A percentile compares a stretch with the other conserved stretches of the same genome.
Conservation (phyloP, 208 protist genomes). For the Vickermania ingenoplastis region DNA sequence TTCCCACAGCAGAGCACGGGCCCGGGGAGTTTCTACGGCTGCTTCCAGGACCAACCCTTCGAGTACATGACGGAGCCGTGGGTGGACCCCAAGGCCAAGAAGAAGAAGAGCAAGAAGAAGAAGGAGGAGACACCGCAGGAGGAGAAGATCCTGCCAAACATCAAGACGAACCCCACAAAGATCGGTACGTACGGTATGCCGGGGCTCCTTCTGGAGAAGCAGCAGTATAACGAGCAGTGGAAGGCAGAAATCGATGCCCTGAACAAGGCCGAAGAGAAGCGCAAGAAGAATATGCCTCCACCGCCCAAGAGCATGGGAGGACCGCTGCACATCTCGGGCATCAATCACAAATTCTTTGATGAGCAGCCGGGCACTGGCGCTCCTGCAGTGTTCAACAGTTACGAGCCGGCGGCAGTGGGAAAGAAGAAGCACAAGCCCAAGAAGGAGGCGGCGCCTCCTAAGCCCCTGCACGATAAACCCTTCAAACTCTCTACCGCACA, state of each 20-base stretch:
- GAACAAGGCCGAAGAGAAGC: constrained; percentile 14
- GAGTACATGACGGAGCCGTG: constrained; percentile 69
- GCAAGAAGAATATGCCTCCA: constrained; percentile 4
- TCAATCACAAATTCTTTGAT: constrained; percentile 58
- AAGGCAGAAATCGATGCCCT: constrained; percentile 15
- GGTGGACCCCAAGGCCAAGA: constrained; percentile 29
- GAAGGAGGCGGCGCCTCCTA: constrained; percentile 6
- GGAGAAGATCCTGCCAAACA: constrained; percentile 48
- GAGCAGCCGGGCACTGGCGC: constrained; percentile 65
- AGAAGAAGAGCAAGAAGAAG: constrained; percentile 14
- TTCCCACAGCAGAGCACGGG: constrained; percentile 64
- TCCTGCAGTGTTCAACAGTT: constrained; percentile 50
- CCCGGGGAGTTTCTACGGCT: constrained; percentile 76
- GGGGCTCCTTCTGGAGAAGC: constrained; percentile 48
- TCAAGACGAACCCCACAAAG: constrained; percentile 66
- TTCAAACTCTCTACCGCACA: constrained; percentile 27
- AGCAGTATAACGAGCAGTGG: constrained; percentile 65
- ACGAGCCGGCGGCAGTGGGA: constrained; percentile 17
- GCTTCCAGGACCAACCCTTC: constrained; percentile 64
- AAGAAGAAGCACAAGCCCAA: constrained; percentile 16
- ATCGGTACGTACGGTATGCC: constrained; percentile 79
- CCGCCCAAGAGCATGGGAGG: constrained; percentile 14
- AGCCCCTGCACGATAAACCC: constrained; percentile 23
- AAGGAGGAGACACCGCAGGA: constrained; percentile 1
- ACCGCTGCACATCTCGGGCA: constrained; percentile 37